phyloP scores from a whole-genome alignment of 2,329 filamentous ascomycete species.

The Chaetothyriales sp. region DNA sequence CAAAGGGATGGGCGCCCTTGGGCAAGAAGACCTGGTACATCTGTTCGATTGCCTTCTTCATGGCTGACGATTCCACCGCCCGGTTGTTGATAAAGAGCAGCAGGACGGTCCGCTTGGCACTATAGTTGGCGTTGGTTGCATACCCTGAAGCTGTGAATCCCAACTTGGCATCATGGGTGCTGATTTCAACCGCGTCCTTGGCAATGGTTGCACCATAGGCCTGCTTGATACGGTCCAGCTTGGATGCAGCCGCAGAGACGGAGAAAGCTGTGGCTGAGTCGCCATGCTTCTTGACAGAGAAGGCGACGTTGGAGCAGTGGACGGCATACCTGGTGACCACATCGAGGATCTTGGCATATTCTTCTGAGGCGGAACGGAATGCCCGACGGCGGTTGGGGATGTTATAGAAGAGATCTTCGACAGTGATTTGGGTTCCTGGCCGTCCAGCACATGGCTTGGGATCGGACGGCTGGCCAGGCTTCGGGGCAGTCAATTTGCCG shows the following conservation, averaged over 20 bases:
- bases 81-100: constrained; percentile 95
- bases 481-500: constrained; percentile 64
- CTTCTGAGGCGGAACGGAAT: constrained; percentile 81
- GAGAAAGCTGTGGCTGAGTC: constrained; percentile 72
- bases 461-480: constrained; percentile 73
- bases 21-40: constrained; percentile 76
- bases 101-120: constrained; percentile 73
- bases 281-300: constrained; percentile 92
- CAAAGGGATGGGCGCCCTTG: constrained; percentile 85
- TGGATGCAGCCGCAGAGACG: constrained; percentile 56
- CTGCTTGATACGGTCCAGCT: constrained; percentile 72
- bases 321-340: constrained; percentile 86
- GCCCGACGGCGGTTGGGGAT: constrained; percentile 74
- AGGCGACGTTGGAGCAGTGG: constrained; percentile 79
- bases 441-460: constrained; percentile 79
- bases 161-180: constrained; percentile 57
- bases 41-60: constrained; percentile 84
- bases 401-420: constrained; percentile 96
- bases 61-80: constrained; percentile 71
- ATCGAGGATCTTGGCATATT: constrained; percentile 96
- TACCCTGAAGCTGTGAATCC: constrained; percentile 71
- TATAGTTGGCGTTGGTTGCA: constrained; percentile 87
- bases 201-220: constrained; percentile 73
- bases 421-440: constrained; percentile 83
- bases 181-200: constrained; percentile 71